Base-by-base conservation (phyloP, 83 land plant genomes). In the Picea engelmannii region DNA sequence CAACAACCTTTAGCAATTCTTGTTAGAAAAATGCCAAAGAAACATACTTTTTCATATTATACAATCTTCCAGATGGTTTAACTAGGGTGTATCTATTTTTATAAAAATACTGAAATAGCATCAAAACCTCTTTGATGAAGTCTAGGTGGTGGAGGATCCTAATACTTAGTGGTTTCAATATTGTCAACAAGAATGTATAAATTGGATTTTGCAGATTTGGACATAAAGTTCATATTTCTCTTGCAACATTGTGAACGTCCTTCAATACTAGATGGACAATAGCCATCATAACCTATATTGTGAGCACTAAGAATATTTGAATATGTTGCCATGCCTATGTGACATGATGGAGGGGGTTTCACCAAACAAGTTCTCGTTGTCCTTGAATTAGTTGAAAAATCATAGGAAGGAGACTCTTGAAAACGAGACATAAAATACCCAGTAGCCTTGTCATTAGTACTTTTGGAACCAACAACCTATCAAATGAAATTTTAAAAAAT, bases 61-160 rank as follows among this genome's bases (percentile, higher is more conserved):
- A 74, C 65, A 27, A 47, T 78, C 20, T 12, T 38, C 70, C 79
- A 83, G 79, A 44, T n/a, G 70, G 76, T 55, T 76, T 73, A 40
- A 83, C 61, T 10, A 58, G 62, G 15, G 40, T 78, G 35, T 76
- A 68, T 66, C 84, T 84, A 18, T 35, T 27, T 23, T 25, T 58
- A 35, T 63, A 69, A 63, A 66, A 49, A 52, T 49, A 70, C 71
- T 66, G 40, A 80, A 82, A 55, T 23, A 63, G 47, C 55, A 12
- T 42, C 65, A 67, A 13, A 52, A 60, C 73, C 4, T 81, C 79
- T 24, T 89, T 85, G n/a, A n/a, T n/a, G n/a, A 67, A 85, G 77
- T 31, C 91, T 88, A 82, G 91, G 91, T 1, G 91, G 85, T 21
- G 78, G 83, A n/a, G 88, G 82, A 78, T 90, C 92, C 81, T 86